Percentiles rank a stretch among this genome's conserved stretches.
Evolutionary conservation across 495 filamentous ascomycete species (phyloP).

Genomic region (Penicillium waksmanii): DNA sequence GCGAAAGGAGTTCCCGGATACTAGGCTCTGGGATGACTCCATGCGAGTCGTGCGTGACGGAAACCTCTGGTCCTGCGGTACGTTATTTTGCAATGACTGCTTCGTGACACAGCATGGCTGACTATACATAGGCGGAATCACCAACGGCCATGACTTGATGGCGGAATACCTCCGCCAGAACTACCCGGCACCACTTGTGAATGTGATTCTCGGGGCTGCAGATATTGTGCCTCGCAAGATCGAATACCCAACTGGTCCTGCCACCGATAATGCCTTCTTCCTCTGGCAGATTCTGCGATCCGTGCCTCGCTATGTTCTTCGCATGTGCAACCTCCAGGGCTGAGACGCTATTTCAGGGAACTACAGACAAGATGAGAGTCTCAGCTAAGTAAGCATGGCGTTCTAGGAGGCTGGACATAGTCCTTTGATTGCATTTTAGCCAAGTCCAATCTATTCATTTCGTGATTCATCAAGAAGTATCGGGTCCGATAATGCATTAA

Average conservation of each 20-base stretch:
- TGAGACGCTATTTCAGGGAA: too few species aligned
- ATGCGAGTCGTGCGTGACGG: constrained; percentile 57
- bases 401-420: too few species aligned
- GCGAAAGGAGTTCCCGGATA: constrained; percentile 46
- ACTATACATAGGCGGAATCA: constrained; percentile 54
- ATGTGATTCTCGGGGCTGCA: constrained; percentile 51
- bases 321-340: constrained; percentile 1
- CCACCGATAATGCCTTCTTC: constrained; percentile 16
- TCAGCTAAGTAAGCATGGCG: too few species aligned
- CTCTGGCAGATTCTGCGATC: constrained; percentile 25
- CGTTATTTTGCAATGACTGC: constrained; percentile 18
- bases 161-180: constrained; percentile 54
- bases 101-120: not conserved
- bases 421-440: not conserved
- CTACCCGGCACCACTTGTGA: constrained; percentile 51
- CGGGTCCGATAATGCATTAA: too few species aligned
- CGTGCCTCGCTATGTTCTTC: constrained; percentile 16
- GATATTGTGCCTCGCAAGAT: constrained; percentile 54
- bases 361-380: too few species aligned
- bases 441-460: not conserved
- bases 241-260: constrained; percentile 36
- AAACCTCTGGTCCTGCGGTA: constrained; percentile 65
- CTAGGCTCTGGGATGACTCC: constrained; percentile 45
- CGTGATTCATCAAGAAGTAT: not conserved
- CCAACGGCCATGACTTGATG: constrained; percentile 66